Percentiles rank a stretch among this genome's conserved stretches.
These are phyloP conservation scores for Scutellaria minor DNA, from an alignment of 257 asterid species.

Conservation along the genomic window DNA sequence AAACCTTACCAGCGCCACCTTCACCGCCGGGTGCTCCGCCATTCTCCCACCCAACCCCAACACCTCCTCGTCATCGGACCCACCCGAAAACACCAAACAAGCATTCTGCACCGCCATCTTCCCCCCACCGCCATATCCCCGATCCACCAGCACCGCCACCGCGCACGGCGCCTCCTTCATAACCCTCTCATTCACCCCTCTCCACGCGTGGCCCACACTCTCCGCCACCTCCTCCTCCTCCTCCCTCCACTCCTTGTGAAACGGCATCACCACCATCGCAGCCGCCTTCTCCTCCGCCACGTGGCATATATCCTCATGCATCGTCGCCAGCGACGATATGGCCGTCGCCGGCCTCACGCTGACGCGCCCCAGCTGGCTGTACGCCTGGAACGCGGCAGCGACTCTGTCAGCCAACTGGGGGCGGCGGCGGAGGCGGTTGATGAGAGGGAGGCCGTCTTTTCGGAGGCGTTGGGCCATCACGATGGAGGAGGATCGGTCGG, in stretches of 20 bases:
- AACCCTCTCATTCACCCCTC: conserved; percentile 44
- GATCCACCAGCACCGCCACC: conserved; percentile 51
- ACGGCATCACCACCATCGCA: conserved; percentile 43
- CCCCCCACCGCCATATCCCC: conserved; percentile 39
- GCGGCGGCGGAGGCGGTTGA: conserved; percentile 42
- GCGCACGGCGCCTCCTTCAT: conserved; percentile 46
- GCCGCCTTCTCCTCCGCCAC: conserved; percentile 47
- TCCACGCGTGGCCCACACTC: conserved; percentile 43
- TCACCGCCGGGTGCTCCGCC: conserved; percentile 58
- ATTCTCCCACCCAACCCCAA: conserved; percentile 54
- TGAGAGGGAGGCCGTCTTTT: conserved; percentile 48
- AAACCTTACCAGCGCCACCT: conserved; percentile 47
- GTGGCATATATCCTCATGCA: conserved; percentile 56
- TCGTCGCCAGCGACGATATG: conserved; percentile 44
- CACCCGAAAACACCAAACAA: conserved; percentile 59
- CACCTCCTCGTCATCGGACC: conserved; percentile 56
- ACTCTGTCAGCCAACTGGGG: conserved; percentile 36
- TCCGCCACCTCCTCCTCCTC: conserved; percentile 42
- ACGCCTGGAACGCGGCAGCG: conserved; percentile 39
- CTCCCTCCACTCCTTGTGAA: conserved; percentile 50
- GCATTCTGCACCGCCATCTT: conserved; percentile 37
- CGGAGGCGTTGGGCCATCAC: conserved; percentile 47
- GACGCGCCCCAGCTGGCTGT: conserved; percentile 41
- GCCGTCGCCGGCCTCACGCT: conserved; percentile 38
- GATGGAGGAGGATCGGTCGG: conserved; percentile 65